Base-by-base conservation (phyloP, 2,329 filamentous ascomycete species). In the Didymella pinodella region DNA sequence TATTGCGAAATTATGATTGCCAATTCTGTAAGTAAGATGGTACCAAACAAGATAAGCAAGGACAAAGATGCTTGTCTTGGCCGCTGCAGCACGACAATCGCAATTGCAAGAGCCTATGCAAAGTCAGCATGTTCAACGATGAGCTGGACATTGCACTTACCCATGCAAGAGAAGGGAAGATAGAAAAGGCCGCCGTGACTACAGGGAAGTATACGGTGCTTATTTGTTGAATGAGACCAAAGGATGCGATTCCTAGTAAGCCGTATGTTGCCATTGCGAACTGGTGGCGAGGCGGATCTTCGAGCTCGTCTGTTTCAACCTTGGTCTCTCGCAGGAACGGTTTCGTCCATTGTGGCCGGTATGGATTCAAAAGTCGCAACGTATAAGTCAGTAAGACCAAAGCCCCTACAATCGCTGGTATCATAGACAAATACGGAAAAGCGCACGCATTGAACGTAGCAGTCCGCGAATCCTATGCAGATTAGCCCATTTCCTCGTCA, bases 311-410 rank as follows among this genome's bases (percentile, higher is more conserved):
- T 74, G 63, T 45, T 22, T 56, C 65, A 36, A 69, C 65, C 50
- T 73, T 71, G 11, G 62, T 54, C 61, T 77, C 74, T 44, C 61
- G 57, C 11, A 87, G 73, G 59, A 88, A 87, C 4, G 83, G 77
- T 47, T 68, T 76, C 20, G 78, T 79, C 85, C 85, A 87, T 74
- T 65, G 72, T 32, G 85, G 81, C 41, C 77, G 74, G 66, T 73
- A 75, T 5, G 62, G 54, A n/a, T 68, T 59, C 3, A 77, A 59
- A 3, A 77, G 49, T 28, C 70, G 62, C 18, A 80, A 36, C 5
- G 71, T 63, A 58, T 79, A 77, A 7, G 63, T 64, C n/a, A 80
- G 48, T 2, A 80, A 61, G n/a, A 81, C 62, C 18, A 78, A 34
- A 26, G 66, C 72, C 40, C 71, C 77, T 16, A 80, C 45, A 5